phyloP scores from a whole-genome alignment of 495 filamentous ascomycete species.

The Podospora australis region DNA sequence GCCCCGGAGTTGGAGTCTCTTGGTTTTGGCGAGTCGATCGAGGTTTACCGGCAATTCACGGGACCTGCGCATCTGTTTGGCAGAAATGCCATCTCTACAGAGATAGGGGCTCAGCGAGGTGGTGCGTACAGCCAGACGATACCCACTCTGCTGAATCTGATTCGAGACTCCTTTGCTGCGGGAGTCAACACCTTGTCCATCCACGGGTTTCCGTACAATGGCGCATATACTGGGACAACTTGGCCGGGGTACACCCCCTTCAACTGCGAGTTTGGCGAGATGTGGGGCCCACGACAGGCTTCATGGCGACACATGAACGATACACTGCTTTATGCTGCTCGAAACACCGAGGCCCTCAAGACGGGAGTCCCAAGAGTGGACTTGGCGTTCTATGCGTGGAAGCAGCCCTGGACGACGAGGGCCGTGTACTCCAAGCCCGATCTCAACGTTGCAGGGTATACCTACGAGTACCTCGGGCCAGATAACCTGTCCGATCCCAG shows the following conservation, averaged over 20 bases:
- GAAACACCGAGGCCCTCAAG: conserved; percentile 34
- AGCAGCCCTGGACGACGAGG: conserved; percentile 11
- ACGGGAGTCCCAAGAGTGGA: conserved; percentile 37
- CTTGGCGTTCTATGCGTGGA: conserved; percentile 32
- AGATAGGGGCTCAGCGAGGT: conserved; percentile 28
- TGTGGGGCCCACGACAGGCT: conserved; percentile 39
- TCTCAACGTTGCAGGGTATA: conserved; percentile 31
- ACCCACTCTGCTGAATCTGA: conserved; percentile 20
- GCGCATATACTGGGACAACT: conserved; percentile 30
- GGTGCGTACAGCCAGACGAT: conserved; percentile 28
- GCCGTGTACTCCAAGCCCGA: conserved; percentile 10
- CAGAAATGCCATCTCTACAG: conserved; percentile 36
- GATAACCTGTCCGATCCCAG: conserved; percentile 38
- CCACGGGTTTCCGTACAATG: conserved; percentile 41
- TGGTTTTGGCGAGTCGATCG: conserved; percentile 33
- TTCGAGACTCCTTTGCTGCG: conserved; percentile 32
- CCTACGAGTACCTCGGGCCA: conserved; percentile 44
- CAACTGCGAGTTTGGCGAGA: conserved; percentile 36
- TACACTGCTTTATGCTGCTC: conserved; percentile 33
- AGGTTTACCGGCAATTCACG: conserved; percentile 41
- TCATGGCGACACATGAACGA: conserved; percentile 38
- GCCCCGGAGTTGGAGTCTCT: conserved; percentile 46
- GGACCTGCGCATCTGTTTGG: conserved; percentile 37
- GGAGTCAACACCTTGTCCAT: conserved; percentile 42
- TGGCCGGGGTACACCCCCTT: conserved; percentile 47